Base-by-base conservation (phyloP, 768 basidiomycete genomes). In the Hygrocybe coccinea region DNA sequence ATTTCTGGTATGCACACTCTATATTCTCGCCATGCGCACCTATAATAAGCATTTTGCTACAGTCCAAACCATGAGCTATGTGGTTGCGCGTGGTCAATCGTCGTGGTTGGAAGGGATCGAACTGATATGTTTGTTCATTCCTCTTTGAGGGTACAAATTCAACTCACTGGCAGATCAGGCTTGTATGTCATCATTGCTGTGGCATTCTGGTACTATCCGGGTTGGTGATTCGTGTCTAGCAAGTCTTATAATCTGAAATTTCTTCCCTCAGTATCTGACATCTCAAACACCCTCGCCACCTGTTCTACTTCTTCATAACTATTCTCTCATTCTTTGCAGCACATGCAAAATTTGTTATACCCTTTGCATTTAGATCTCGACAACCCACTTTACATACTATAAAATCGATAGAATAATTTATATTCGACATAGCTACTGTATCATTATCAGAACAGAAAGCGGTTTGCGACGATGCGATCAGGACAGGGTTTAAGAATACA, bases 31-130 rank as follows among this genome's bases (percentile, higher is more conserved):
- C 8, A 1, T 21, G 15, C n/a, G 6, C 5, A 51, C 45, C 7
- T 33, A 14, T 39, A 46, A 25, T 17, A 6, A 5, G 39, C 24
- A 46, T n/a, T 35, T 54, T 36, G 24, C 59, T 19, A 5, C 58
- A 86, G 86, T 92, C n/a, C 74, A 91, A 58, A 89, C 89, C 11
- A 87, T 93, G 69, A 89, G 87, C 63, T 86, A 89, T 60, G 85
- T 87, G 17, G 82, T 92, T 1, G 77, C 84, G 52, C 91, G 94
- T 64, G 90, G 88, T 9, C 85, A 86, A 64, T 86, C 84, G 15
- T 91, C 91, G 66, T 94, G 91, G 80, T 74, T 93, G 14, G 90
- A 93, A 65, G 91, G 90, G 2, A 75, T 79, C 63, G 80, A 85
- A 55, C 25, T 59, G 21, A 51, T 59, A 35, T 52, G 58, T 59